Conservation (phyloP, 345 rosid genomes). For the Combretum micranthum region DNA sequence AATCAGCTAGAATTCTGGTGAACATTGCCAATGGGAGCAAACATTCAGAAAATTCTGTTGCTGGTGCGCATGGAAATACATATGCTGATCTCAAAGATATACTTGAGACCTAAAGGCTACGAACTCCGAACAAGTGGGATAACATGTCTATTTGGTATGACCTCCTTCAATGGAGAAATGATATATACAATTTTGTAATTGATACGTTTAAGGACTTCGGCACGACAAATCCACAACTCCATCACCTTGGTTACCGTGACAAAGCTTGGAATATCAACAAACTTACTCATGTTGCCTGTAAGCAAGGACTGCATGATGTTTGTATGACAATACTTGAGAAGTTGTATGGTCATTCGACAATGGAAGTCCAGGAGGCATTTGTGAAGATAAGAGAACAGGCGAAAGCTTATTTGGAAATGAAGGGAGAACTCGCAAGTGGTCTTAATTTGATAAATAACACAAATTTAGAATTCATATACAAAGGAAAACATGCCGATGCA, state of each 20-base stretch:
- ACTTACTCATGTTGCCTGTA: conserved; percentile 93
- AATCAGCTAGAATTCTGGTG: conserved; percentile 80
- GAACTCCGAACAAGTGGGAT: conserved; percentile 99
- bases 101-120: conserved; percentile 93
- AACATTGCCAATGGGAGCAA: conserved; percentile 91
- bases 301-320: conserved; percentile 94
- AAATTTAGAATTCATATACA: no score
- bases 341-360: conserved; percentile 96
- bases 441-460: no score
- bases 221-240: conserved; percentile 68
- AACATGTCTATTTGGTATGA: no score
- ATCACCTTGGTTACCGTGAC: conserved; percentile 96
- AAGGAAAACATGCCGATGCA: no score
- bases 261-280: conserved; percentile 99
- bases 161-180: no score
- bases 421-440: no score
- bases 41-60: conserved; percentile 50
- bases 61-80: no score
- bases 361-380: conserved; percentile 99
- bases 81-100: conserved; percentile 96
- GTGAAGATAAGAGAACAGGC: conserved; percentile 98
- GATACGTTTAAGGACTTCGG: conserved; percentile 83
- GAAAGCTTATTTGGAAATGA: conserved; percentile 86
- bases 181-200: no score
- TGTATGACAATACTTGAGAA: conserved; percentile 87